phyloP scores from a whole-genome alignment of 306 rosid species.

The Inga leiocalycina region DNA sequence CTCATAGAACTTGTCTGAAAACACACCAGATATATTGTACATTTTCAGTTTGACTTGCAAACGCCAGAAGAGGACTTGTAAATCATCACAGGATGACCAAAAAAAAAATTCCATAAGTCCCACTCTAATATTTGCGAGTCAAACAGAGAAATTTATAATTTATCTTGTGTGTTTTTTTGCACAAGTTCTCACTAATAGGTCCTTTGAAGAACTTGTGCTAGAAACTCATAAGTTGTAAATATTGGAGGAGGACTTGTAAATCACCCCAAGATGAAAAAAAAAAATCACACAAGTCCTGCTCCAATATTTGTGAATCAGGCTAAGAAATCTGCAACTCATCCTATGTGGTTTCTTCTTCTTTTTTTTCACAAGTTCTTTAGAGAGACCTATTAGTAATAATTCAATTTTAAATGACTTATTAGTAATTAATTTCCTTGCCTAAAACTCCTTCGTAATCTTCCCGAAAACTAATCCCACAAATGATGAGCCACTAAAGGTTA shows the following conservation, averaged over 20 bases:
- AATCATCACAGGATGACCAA: neutral
- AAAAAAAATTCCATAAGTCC: neutral
- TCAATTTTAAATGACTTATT: neutral
- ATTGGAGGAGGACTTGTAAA: neutral
- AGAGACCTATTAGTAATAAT: neutral
- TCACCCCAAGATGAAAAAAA: neutral
- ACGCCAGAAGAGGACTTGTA: neutral
- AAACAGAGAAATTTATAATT: neutral
- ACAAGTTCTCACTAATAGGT: neutral
- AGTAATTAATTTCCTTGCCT: neutral
- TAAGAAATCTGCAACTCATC: neutral
- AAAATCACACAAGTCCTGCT: neutral
- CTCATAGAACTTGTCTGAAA: neutral
- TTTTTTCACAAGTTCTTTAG: neutral
- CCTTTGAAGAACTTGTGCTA: neutral
- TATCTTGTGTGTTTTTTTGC: neutral
- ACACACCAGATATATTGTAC: neutral
- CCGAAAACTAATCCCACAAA: neutral
- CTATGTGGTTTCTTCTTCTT: neutral
- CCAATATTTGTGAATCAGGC: neutral
- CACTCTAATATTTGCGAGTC: neutral
- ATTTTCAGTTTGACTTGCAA: neutral
- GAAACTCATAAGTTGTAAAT: neutral
- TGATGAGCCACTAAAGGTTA: slow-evolving; percentile 15
- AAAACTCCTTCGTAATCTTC: neutral